A percentile compares a stretch with the other conserved stretches of the same genome.
Conservation (phyloP, 2,329 filamentous ascomycete species). For the Cordyceps cateniannulata region DNA sequence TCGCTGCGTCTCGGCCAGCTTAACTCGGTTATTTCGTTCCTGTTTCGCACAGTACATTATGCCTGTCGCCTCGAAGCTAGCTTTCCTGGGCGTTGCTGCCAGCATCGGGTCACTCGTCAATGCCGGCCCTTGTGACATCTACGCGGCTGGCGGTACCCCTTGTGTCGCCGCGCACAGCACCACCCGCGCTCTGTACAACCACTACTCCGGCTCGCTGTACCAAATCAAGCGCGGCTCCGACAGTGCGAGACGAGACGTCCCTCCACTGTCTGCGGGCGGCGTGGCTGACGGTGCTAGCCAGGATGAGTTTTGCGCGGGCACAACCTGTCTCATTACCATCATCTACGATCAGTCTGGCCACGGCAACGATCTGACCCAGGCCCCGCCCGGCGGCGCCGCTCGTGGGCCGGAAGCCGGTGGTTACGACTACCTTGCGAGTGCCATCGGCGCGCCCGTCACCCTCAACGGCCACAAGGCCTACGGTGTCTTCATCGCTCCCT, state of each 20-base stretch:
- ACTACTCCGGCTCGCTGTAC: conserved; percentile 48
- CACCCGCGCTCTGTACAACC: conserved; percentile 51
- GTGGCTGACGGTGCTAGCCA: conserved; percentile 56
- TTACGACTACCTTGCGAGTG: conserved; percentile 53
- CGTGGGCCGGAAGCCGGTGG: conserved; percentile 49
- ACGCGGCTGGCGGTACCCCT: conserved; percentile 48
- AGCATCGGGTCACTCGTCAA: conserved; percentile 26
- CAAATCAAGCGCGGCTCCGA: conserved; percentile 49
- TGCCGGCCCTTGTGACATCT: conserved; percentile 57
- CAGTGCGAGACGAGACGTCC: conserved; percentile 38
- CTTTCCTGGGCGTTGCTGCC: neutral
- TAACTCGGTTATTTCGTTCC: neutral
- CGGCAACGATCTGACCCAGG: conserved; percentile 57
- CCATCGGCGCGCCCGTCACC: conserved; percentile 54
- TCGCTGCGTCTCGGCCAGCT: neutral
- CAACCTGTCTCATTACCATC: conserved; percentile 56
- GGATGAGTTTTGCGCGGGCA: conserved; percentile 53
- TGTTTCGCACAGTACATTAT: neutral
- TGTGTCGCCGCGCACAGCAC: conserved; percentile 58
- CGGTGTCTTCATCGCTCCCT: conserved; percentile 55
- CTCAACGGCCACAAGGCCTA: conserved; percentile 57
- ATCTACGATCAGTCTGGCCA: conserved; percentile 62
- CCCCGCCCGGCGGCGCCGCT: conserved; percentile 49
- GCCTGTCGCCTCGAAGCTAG: neutral
- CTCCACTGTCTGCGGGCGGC: conserved; percentile 49